phyloP scores from a whole-genome alignment of 768 basidiomycete species.

The Mycena galopus region DNA sequence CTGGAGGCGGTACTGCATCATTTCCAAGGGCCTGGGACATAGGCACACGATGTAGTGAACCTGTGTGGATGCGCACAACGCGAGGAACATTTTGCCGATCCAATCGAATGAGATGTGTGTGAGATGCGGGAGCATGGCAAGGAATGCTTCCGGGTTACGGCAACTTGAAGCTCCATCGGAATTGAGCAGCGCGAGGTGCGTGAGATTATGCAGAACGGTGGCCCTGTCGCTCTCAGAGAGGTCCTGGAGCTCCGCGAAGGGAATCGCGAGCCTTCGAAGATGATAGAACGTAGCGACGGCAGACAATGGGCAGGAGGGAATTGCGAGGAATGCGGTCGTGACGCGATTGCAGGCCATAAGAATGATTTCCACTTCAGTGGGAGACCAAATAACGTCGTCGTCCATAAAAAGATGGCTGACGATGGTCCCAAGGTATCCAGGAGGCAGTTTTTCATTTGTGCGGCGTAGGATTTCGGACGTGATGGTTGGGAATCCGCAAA shows the following conservation, averaged over 20 bases:
- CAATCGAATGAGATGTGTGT: constrained; percentile 1
- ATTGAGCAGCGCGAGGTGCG: constrained; percentile 1
- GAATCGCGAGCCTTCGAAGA: neutral
- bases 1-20: neutral
- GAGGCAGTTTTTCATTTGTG: neutral
- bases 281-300: neutral
- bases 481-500: neutral
- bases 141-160: neutral
- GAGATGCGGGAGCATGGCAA: constrained; percentile 1
- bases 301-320: neutral
- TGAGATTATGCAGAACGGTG: neutral
- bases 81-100: neutral
- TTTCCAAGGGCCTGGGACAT: neutral
- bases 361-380: constrained; percentile 1
- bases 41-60: neutral
- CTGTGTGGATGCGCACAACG: neutral
- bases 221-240: neutral
- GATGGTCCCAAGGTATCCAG: neutral
- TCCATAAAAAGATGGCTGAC: neutral
- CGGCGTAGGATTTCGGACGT: neutral
- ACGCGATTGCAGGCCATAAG: neutral
- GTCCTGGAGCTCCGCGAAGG: neutral
- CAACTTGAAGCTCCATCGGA: neutral
- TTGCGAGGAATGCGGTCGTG: neutral
- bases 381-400: constrained; percentile 1